Evolutionary conservation across 768 basidiomycete species (phyloP).

Genomic region (Chalciporus pseudorubinellus): DNA sequence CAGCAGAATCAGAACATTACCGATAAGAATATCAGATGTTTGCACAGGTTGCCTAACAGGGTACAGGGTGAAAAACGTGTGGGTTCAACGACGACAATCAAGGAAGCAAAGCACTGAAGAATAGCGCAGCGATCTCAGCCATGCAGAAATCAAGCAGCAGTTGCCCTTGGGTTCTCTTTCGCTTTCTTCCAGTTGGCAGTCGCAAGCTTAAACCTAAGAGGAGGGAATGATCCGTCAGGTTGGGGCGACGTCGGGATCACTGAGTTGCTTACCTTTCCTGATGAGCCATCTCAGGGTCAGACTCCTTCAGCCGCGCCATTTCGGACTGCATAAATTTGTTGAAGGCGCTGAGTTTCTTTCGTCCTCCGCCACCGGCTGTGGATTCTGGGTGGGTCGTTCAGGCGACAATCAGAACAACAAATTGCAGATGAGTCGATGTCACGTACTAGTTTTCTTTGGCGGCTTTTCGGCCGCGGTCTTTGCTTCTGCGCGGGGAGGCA

Average conservation of each 20-base stretch:
- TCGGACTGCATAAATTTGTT: slow-evolving; percentile 82
- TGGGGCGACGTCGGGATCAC: not conserved
- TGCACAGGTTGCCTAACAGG: slow-evolving; percentile 20
- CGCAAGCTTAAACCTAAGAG: slow-evolving; percentile 63
- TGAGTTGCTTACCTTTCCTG: slow-evolving; percentile 56
- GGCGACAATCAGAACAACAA: not conserved
- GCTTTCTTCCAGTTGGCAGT: slow-evolving; percentile 77
- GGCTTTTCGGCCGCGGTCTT: slow-evolving; percentile 46
- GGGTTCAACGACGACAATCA: not conserved
- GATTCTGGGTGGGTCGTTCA: slow-evolving; percentile 43
- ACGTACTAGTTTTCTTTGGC: slow-evolving; percentile 54
- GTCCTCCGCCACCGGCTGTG: slow-evolving; percentile 45
- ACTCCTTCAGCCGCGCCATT: slow-evolving; percentile 75
- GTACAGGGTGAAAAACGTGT: slow-evolving; percentile 10
- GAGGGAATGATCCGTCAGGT: slow-evolving; percentile 2
- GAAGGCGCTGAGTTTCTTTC: slow-evolving; percentile 66
- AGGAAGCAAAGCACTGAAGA: slow-evolving; percentile 2
- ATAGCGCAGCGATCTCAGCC: not conserved
- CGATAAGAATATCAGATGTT: slow-evolving; percentile 32
- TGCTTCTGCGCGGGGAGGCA: slow-evolving; percentile 44
- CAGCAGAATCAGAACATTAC: too few species aligned
- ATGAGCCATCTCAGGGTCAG: slow-evolving; percentile 68
- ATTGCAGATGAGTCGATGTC: slow-evolving; percentile 7
- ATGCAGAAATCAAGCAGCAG: slow-evolving; percentile 20
- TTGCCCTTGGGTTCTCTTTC: slow-evolving; percentile 59